Conservation (phyloP, 2,329 filamentous ascomycete genomes). For the Chrysoporthe puriensis region DNA sequence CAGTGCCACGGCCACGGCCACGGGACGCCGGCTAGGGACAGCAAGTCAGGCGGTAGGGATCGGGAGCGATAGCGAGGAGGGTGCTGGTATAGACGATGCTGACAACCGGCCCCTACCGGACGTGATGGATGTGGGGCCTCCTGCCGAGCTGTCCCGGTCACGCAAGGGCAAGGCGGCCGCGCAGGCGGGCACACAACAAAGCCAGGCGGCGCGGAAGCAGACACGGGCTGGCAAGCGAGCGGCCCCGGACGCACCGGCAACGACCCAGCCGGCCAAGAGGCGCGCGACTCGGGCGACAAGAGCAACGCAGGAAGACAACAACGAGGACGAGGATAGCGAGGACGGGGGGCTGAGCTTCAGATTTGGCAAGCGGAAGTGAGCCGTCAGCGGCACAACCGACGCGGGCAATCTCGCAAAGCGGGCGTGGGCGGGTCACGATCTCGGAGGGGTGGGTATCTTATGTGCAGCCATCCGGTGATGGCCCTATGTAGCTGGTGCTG, state of each 20-base stretch:
- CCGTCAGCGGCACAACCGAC: neutral
- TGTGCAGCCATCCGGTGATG: neutral
- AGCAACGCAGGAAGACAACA: conserved; percentile 35
- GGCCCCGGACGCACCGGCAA: conserved; percentile 39
- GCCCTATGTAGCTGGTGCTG: neutral
- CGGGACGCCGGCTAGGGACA: neutral
- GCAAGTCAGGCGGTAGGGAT: conserved; percentile 34
- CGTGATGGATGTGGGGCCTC: conserved; percentile 29
- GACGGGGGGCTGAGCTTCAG: conserved; percentile 58
- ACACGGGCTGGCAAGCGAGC: conserved; percentile 35
- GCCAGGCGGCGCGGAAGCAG: conserved; percentile 31
- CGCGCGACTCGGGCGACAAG: conserved; percentile 32
- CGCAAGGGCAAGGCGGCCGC: conserved; percentile 40
- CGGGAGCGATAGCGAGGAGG: conserved; percentile 45
- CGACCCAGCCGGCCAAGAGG: conserved; percentile 43
- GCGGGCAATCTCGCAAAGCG: neutral
- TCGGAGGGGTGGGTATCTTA: conserved; percentile 2
- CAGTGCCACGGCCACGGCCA: neutral
- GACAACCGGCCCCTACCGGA: conserved; percentile 28
- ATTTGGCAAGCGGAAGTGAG: conserved; percentile 54
- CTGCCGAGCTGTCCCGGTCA: conserved; percentile 34
- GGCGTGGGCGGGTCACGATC: neutral
- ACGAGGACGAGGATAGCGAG: conserved; percentile 51
- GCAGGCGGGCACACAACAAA: conserved; percentile 34
- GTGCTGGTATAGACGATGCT: conserved; percentile 23